Base-by-base conservation (phyloP, 768 basidiomycete species). In the Pleurotus giganteus region DNA sequence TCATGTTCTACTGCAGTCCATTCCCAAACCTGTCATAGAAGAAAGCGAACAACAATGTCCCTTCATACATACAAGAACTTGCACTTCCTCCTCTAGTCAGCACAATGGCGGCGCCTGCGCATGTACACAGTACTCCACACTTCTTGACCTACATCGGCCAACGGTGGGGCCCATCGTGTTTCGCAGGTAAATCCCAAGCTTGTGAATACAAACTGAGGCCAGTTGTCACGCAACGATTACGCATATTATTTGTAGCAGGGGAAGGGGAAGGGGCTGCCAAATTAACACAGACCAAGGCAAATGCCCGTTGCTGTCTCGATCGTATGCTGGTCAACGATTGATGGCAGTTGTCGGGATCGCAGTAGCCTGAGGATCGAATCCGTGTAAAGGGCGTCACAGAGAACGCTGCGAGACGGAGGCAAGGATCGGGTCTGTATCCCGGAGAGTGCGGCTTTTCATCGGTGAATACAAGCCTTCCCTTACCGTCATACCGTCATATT, bases 191-290 rank as follows among this genome's bases (percentile, higher is more conserved):
- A 15, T 23, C 13, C 12, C 21, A 19, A 50, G 21, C 49, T 37
- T 51, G 49, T 51, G 49, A 37, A 51, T 51, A 36, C 49, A 51
- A 51, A 51, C 49, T 39, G 49, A 51, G 49, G 32, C 34, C 36
- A 51, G 34, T 37, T n/a, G 32, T 51, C 49, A 51, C 49, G 31
- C 32, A 51, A 51, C 49, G 19, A 36, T 37, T 23, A n/a, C 24
- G 26, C 49, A 39, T 23, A 51, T 34, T 34, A 37, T 17, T 32
- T 21, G 5, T 37, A 15, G 19, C 29, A 49, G 34, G 49, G 29
- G 47, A 32, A 28, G n/a, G 37, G 26, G n/a, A n/a, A n/a, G n/a
- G n/a, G n/a, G n/a, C n/a, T 51, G 32, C 26, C 15, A 47, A 23
- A 29, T 36, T 7, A n/a, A 19, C 29, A 51, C 13, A 37, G 15